phyloP scores from a whole-genome alignment of 345 rosid genomes.

The Hypericum androsaemum region DNA sequence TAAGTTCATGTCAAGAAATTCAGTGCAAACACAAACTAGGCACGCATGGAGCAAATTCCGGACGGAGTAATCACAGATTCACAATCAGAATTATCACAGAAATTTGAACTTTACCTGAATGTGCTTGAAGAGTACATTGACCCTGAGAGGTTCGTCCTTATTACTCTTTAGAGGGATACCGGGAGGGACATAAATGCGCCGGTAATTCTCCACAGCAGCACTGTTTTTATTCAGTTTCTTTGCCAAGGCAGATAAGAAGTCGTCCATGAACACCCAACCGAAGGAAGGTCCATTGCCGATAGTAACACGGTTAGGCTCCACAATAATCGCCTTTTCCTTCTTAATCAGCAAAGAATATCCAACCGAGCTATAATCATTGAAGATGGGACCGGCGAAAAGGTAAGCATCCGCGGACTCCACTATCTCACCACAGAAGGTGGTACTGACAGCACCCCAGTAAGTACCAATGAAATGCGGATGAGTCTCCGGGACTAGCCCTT shows the following conservation, averaged over 20 bases:
- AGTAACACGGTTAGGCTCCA: constrained; percentile 58
- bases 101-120: constrained; percentile 41
- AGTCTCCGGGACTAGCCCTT: constrained; percentile 54
- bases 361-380: constrained; percentile 67
- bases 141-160: constrained; percentile 52
- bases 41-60: background rate
- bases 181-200: constrained; percentile 47
- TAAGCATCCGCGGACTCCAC: constrained; percentile 80
- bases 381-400: constrained; percentile 60
- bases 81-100: too few relatives aligned
- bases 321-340: constrained; percentile 50
- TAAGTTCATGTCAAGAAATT: background rate
- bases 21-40: background rate
- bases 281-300: constrained; percentile 62
- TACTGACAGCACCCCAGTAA: constrained; percentile 73
- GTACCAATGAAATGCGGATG: constrained; percentile 65
- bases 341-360: constrained; percentile 61
- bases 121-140: constrained; percentile 60
- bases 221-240: constrained; percentile 52
- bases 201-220: constrained; percentile 53
- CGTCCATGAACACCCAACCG: constrained; percentile 73
- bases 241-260: constrained; percentile 48
- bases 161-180: constrained; percentile 41
- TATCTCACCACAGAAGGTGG: constrained; percentile 52
- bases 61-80: too few relatives aligned